Conservation (phyloP, 345 rosid species). For the Tarenaya hassleriana region DNA sequence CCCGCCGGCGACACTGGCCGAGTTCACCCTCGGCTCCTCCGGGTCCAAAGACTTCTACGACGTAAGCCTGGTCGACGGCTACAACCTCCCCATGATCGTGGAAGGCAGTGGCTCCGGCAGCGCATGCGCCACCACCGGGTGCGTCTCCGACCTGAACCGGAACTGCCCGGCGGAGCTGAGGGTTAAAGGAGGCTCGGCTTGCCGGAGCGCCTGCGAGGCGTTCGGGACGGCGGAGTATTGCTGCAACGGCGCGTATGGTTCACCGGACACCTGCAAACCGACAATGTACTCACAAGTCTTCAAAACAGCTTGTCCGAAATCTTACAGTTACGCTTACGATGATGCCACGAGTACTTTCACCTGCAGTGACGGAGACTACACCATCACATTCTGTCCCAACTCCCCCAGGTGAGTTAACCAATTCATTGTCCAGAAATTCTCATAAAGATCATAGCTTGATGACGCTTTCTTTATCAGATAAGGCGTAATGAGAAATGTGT, state of each 20-base stretch:
- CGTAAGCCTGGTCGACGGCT: conserved; percentile 60
- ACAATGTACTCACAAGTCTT: conserved; percentile 42
- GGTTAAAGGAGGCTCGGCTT: conserved; percentile 27
- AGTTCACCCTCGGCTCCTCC: conserved; percentile 45
- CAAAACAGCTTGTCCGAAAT: conserved; percentile 47
- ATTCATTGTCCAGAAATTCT: too few relatives aligned
- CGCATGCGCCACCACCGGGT: conserved; percentile 41
- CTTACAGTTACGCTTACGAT: conserved; percentile 67
- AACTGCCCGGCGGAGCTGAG: conserved; percentile 44
- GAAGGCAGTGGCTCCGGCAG: conserved; percentile 24
- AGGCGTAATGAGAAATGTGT: too few relatives aligned
- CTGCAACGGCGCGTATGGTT: conserved; percentile 41
- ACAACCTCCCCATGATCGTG: conserved; percentile 47
- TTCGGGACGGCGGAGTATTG: conserved; percentile 47
- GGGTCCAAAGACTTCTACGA: conserved; percentile 49
- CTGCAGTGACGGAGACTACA: conserved; percentile 46
- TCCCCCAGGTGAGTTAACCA: conserved; percentile 32
- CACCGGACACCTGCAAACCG: conserved; percentile 51
- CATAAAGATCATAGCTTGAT: too few relatives aligned
- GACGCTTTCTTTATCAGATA: too few relatives aligned
- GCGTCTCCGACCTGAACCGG: conserved; percentile 42
- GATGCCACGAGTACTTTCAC: conserved; percentile 62
- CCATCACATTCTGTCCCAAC: conserved; percentile 60
- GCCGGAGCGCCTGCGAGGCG: conserved; percentile 61
- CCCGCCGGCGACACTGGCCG: conserved; percentile 56